A percentile compares a stretch with the other conserved stretches of the same genome.
phyloP scores from a whole-genome alignment of 2,329 filamentous ascomycete genomes.

The Colletotrichum aenigma region DNA sequence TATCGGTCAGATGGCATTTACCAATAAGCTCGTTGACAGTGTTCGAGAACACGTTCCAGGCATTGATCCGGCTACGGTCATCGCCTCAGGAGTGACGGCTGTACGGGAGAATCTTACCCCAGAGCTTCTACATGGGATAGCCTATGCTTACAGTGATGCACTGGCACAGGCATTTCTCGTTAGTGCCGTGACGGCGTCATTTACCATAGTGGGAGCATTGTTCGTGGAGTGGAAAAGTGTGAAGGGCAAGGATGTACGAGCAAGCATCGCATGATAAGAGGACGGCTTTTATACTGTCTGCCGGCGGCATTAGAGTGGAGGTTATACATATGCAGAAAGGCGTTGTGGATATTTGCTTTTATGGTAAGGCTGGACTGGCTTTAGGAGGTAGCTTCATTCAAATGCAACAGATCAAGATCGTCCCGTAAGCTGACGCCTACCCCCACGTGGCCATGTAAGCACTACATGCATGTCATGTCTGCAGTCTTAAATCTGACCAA shows the following conservation, averaged over 20 bases:
- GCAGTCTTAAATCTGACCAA: neutral
- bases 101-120: conserved; percentile 32
- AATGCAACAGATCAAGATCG: neutral
- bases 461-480: neutral
- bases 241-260: conserved; percentile 54
- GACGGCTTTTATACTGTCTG: neutral
- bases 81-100: conserved; percentile 40
- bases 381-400: neutral
- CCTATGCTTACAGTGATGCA: conserved; percentile 48
- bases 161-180: conserved; percentile 47
- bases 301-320: neutral
- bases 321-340: neutral
- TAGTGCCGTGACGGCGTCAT: conserved; percentile 45
- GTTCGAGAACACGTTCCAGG: conserved; percentile 37
- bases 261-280: neutral
- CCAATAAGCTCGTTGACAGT: conserved; percentile 46
- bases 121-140: conserved; percentile 35
- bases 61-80: conserved; percentile 34
- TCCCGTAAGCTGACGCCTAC: neutral
- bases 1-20: conserved; percentile 56
- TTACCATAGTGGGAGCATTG: conserved; percentile 45
- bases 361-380: neutral
- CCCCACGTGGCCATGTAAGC: neutral
- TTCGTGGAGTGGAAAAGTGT: conserved; percentile 61
- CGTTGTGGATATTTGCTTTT: neutral